Percentiles rank a stretch among this genome's conserved stretches.
Evolutionary conservation across 352 stramenopile species (phyloP).

Genomic region (Globisporangium radiosum): DNA sequence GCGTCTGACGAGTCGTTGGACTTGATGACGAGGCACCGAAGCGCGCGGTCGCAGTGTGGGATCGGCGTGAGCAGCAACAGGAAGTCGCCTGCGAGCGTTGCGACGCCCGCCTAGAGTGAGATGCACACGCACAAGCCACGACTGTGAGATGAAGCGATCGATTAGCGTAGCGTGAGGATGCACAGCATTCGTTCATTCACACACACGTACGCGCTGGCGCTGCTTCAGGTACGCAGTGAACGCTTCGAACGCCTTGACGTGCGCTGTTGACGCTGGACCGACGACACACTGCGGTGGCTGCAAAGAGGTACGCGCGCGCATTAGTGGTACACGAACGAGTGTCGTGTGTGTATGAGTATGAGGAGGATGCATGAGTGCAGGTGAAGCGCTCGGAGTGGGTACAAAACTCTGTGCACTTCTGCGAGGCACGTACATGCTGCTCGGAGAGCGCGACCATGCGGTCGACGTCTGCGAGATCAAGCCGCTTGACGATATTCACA

Average conservation of each 20-base stretch:
- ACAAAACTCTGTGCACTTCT: neutral
- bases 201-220: slow-evolving; percentile 42
- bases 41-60: slow-evolving; percentile 20
- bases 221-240: slow-evolving; percentile 47
- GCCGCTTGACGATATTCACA: slow-evolving; percentile 50
- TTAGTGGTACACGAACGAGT: neutral
- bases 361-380: too few species aligned
- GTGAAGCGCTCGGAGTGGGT: too few species aligned
- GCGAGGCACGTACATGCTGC: slow-evolving; percentile 27
- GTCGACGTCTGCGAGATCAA: slow-evolving; percentile 49
- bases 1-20: slow-evolving; percentile 16
- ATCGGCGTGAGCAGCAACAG: slow-evolving; percentile 56
- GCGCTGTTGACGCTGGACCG: slow-evolving; percentile 15
- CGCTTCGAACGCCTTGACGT: slow-evolving; percentile 29
- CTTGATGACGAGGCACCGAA: slow-evolving; percentile 55
- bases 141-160: neutral
- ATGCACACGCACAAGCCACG: neutral
- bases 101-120: slow-evolving; percentile 44
- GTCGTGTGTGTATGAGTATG: neutral
- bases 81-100: slow-evolving; percentile 27
- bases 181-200: slow-evolving; percentile 32
- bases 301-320: slow-evolving; percentile 1
- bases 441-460: slow-evolving; percentile 45
- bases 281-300: slow-evolving; percentile 55
- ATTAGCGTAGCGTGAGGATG: neutral